Evolutionary conservation across 164 flowering plant species (phyloP).

Genomic region (Liriodendron chinense): DNA sequence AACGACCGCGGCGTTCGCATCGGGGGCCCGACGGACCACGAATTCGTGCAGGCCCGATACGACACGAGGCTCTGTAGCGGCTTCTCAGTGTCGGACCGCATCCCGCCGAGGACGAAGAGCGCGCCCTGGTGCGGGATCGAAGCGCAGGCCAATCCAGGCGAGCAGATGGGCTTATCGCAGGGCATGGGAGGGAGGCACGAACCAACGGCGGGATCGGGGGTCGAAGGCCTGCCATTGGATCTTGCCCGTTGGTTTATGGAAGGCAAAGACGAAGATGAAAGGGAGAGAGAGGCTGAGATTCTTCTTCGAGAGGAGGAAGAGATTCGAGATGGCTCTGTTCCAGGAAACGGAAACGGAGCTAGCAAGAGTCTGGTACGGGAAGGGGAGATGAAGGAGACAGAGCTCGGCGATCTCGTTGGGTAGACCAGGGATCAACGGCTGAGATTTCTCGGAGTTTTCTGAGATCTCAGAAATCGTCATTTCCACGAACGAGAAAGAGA

Average conservation of each 20-base stretch:
- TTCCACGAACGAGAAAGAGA: not conserved
- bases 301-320: conserved; percentile 30
- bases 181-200: conserved; percentile 51
- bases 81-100: conserved; percentile 29
- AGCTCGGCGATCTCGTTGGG: conserved; percentile 47
- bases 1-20: conserved; percentile 37
- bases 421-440: conserved; percentile 44
- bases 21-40: conserved; percentile 30
- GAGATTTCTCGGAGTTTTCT: not conserved
- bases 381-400: conserved; percentile 48
- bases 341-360: conserved; percentile 45
- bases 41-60: conserved; percentile 37
- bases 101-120: conserved; percentile 48
- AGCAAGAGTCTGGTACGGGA: conserved; percentile 36
- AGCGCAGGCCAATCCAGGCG: conserved; percentile 37
- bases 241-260: conserved; percentile 33
- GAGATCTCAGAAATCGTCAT: not conserved
- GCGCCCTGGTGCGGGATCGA: conserved; percentile 33
- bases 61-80: conserved; percentile 15
- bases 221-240: conserved; percentile 60
- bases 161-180: conserved; percentile 16
- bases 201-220: conserved; percentile 46
- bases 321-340: conserved; percentile 38
- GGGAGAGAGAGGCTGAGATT: conserved; percentile 32
- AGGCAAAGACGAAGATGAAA: conserved; percentile 40